Base-by-base conservation (phyloP, 371 early-diverging fungal species). In the Rhizopus microsporus region DNA sequence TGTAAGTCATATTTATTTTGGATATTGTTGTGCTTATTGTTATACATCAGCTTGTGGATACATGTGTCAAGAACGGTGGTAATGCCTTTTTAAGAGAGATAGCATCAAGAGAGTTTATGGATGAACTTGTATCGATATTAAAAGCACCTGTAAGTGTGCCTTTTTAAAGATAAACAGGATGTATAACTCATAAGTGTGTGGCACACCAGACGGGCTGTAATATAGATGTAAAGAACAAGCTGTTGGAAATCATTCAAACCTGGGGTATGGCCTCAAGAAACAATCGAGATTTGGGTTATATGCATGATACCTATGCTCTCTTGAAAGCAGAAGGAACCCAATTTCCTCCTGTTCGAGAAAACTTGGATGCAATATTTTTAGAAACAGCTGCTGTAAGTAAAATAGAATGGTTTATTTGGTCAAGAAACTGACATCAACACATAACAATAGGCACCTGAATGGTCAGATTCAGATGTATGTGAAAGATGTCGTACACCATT, bases 61-160 rank as follows among this genome's bases (percentile, higher is more conserved):
- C 88, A 15, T 94, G 95, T 67, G 93, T 96, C 33, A 97, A 97
- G 72, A 97, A 97, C 69, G 89, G 91, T 30, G 98, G 98, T 1
- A 71, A 78, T 44, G 85, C 85, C 38, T 94, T 97, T 66, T 74
- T 96, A 38, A 80, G 83, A 7, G 95, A 96, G 62, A 71, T 97
- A 17, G 90, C 97, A 1, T 83, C 89, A 10, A 78, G 91, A 46
- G 97, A 95, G 35, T 97, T 95, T 70, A 81, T 94, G 61, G 96
- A 97, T 65, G 84, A 86, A 57, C 63, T 96, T 40, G 82, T 81
- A 2, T 76, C 80, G 3, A 68, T 92, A 10, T 57, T 88, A n/a
- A 84, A 84, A 38, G 44, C 76, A 13, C 76, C 85, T 16, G 88
- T 87, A 81, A 54, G 81, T 57, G 3, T 23, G 5, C 10, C 7